Percentiles rank a stretch among this genome's conserved stretches.
These are phyloP conservation scores for Exserohilum turcica DNA, from an alignment of 2,329 filamentous ascomycete genomes.

Conservation along the genomic window DNA sequence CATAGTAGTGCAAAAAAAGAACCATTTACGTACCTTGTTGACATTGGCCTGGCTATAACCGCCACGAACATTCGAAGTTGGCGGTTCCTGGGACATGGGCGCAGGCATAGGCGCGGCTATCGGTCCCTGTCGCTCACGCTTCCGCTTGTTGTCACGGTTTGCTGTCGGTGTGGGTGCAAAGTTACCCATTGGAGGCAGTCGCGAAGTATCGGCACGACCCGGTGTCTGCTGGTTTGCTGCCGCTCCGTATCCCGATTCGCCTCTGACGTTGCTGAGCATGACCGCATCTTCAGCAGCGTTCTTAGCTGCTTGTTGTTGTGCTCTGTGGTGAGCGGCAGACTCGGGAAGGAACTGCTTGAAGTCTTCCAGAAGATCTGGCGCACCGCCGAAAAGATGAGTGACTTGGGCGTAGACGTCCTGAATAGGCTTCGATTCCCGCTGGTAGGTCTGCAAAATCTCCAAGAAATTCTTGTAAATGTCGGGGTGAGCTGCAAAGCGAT, in stretches of 20 bases:
- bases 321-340: conserved; percentile 67
- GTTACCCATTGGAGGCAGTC: conserved; percentile 89
- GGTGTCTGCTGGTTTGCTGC: conserved; percentile 57
- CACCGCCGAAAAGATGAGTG: conserved; percentile 88
- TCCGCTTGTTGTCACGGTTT: conserved; percentile 83
- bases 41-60: conserved; percentile 36
- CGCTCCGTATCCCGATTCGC: conserved; percentile 55
- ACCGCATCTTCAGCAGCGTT: conserved; percentile 71
- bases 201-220: conserved; percentile 46
- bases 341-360: conserved; percentile 99
- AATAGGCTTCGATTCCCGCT: conserved; percentile 96
- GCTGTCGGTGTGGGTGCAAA: conserved; percentile 85
- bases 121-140: conserved; percentile 69
- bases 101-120: conserved; percentile 45
- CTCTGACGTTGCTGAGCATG: conserved; percentile 67
- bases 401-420: conserved; percentile 98
- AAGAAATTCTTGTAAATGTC: conserved; percentile 99
- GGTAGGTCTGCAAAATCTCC: conserved; percentile 97
- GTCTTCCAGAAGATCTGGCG: conserved; percentile 92
- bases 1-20: conserved; percentile 3
- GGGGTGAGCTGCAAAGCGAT: conserved; percentile 92
- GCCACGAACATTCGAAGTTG: conserved; percentile 40
- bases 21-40: conserved; percentile 38
- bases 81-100: conserved; percentile 40
- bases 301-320: conserved; percentile 64